phyloP scores from a whole-genome alignment of 2,329 filamentous ascomycete genomes.

The Neofusicoccum ribis region DNA sequence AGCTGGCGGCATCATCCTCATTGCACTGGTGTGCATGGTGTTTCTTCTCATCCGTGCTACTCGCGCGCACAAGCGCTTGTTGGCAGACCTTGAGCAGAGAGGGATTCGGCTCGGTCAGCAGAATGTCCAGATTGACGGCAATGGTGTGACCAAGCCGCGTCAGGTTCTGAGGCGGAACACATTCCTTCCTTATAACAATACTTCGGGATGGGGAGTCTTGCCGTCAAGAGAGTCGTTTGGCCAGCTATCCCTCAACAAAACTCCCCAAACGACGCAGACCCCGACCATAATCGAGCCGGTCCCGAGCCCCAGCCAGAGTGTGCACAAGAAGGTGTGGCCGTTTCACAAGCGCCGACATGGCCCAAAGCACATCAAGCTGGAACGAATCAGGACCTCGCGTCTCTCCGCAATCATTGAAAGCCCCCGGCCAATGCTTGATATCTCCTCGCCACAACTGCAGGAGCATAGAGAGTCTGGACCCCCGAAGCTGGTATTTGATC shows the following conservation, averaged over 20 bases:
- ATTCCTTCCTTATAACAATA: slow-evolving; percentile 35
- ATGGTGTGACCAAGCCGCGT: slow-evolving; percentile 30
- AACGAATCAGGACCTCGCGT: slow-evolving; percentile 3
- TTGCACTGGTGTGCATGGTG: slow-evolving; percentile 28
- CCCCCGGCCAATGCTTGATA: slow-evolving; percentile 5
- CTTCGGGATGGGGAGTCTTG: slow-evolving; percentile 43
- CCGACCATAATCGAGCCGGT: background rate
- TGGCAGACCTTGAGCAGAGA: slow-evolving; percentile 36
- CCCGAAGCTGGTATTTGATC: background rate
- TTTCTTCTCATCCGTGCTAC: slow-evolving; percentile 31
- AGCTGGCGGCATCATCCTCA: slow-evolving; percentile 29
- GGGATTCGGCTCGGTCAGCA: slow-evolving; percentile 30
- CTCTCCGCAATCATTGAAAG: slow-evolving; percentile 28
- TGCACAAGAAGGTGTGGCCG: slow-evolving; percentile 10
- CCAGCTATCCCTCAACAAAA: slow-evolving; percentile 11
- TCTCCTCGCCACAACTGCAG: background rate
- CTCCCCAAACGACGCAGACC: background rate
- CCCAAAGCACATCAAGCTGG: slow-evolving; percentile 18
- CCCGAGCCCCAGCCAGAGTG: background rate
- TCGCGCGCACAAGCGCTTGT: slow-evolving; percentile 31
- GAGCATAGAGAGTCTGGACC: background rate
- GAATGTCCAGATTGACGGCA: slow-evolving; percentile 20
- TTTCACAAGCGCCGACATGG: slow-evolving; percentile 7
- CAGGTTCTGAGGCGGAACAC: slow-evolving; percentile 34
- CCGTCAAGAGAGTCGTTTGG: slow-evolving; percentile 30